These are phyloP conservation scores for Alliaria petiolata DNA, from an alignment of 345 rosid genomes.

Conservation along the genomic window DNA sequence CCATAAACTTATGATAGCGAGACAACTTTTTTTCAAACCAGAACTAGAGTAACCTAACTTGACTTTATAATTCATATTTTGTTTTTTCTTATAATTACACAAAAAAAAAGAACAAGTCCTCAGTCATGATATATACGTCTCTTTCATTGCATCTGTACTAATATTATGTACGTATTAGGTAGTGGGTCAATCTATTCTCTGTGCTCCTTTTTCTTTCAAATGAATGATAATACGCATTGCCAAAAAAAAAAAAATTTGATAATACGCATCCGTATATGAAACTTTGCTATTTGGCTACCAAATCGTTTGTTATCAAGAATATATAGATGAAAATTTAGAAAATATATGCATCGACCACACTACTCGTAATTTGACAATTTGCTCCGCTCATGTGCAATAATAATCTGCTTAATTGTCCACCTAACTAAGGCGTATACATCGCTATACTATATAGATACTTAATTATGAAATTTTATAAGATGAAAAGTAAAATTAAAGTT, in stretches of 20 bases:
- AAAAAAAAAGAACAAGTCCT: not conserved
- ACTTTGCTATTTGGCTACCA: not conserved
- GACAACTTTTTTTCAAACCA: not conserved
- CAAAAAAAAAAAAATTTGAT: too few relatives aligned
- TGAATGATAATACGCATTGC: not conserved
- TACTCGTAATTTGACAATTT: slow-evolving; percentile 5
- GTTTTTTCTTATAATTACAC: not conserved
- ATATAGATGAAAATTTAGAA: not conserved
- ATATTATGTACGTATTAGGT: not conserved
- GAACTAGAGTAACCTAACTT: not conserved
- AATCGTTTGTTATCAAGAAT: not conserved
- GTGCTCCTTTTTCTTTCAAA: not conserved
- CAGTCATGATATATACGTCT: slow-evolving; percentile 22
- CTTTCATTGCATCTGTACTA: slow-evolving; percentile 16
- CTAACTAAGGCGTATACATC: slow-evolving; percentile 3
- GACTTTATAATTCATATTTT: not conserved
- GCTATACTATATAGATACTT: not conserved
- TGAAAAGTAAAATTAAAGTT: not conserved
- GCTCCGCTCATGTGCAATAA: not conserved
- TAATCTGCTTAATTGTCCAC: not conserved
- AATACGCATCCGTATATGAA: not conserved
- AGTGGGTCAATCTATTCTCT: slow-evolving; percentile 9
- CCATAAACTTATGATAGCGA: not conserved
- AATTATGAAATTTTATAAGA: not conserved
- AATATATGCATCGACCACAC: not conserved